Conservation (phyloP, 495 filamentous ascomycete genomes). For the Terfezia boudieri region DNA sequence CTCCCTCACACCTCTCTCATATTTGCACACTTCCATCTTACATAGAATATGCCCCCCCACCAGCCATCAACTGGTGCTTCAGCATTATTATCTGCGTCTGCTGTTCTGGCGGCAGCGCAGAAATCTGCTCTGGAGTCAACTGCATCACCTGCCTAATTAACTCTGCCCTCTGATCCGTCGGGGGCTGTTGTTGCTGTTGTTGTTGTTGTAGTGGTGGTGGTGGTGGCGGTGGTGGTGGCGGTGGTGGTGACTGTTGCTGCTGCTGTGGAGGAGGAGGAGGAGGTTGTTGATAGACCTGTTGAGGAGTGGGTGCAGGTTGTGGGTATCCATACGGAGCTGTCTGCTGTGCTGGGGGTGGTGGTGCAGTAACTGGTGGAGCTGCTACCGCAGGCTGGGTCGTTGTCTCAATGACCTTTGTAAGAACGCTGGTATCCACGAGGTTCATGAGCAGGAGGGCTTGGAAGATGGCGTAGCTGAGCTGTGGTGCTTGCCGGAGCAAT, state of each 20-base stretch:
- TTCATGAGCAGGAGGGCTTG: slow-evolving; percentile 84
- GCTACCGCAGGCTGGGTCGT: slow-evolving; percentile 5
- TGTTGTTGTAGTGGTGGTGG: background rate
- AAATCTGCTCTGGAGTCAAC: slow-evolving; percentile 18
- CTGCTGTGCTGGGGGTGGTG: background rate
- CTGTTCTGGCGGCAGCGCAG: slow-evolving; percentile 14
- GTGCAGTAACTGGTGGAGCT: background rate
- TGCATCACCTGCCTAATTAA: slow-evolving; percentile 18
- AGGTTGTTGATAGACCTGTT: slow-evolving; percentile 1
- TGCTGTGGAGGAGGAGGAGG: background rate
- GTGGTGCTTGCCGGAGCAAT: slow-evolving; percentile 68
- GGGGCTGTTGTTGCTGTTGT: slow-evolving; percentile 1
- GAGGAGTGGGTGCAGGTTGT: background rate
- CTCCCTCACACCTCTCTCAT: background rate
- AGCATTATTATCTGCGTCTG: slow-evolving; percentile 18
- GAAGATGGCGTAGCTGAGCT: slow-evolving; percentile 89
- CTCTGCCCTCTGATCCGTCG: slow-evolving; percentile 9
- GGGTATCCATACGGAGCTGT: background rate
- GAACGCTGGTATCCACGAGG: slow-evolving; percentile 41
- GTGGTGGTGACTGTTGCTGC: background rate
- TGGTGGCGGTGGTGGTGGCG: background rate
- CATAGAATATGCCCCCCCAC: background rate
- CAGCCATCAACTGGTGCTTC: slow-evolving; percentile 14
- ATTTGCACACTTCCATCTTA: background rate
- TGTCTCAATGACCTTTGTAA: slow-evolving; percentile 19